Evolutionary conservation across 2,329 filamentous ascomycete species (phyloP).

Genomic region (Talaromyces sp.): DNA sequence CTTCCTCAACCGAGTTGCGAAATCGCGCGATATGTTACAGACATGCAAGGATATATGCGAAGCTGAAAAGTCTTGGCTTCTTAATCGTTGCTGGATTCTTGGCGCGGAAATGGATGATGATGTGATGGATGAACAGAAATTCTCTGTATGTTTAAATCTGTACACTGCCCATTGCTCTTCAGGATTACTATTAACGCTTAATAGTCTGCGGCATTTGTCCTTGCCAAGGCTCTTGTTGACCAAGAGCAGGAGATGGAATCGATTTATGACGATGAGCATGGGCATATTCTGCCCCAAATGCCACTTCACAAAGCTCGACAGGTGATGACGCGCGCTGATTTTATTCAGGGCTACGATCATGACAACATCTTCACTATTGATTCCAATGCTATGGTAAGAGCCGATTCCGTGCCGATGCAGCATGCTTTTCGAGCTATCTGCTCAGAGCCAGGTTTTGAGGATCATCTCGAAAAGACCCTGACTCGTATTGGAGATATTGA

Average conservation of each 20-base stretch:
- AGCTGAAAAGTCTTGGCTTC: constrained; percentile 72
- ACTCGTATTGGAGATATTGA: constrained; percentile 90
- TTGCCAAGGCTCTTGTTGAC: constrained; percentile 88
- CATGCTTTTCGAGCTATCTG: constrained; percentile 86
- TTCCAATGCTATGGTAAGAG: constrained; percentile 77
- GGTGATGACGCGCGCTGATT: constrained; percentile 94
- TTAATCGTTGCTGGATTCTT: constrained; percentile 75
- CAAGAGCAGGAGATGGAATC: constrained; percentile 61
- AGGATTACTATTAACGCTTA: neutral
- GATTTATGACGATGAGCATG: constrained; percentile 62
- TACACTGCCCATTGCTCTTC: neutral
- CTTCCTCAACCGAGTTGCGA: constrained; percentile 87
- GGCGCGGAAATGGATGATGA: constrained; percentile 85
- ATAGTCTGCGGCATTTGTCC: constrained; percentile 80
- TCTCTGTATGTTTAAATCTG: constrained; percentile 61
- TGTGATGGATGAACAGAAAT: constrained; percentile 97
- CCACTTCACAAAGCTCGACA: constrained; percentile 79
- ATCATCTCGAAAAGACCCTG: constrained; percentile 77
- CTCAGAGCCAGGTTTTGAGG: constrained; percentile 68
- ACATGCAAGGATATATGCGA: constrained; percentile 71
- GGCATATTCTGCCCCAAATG: constrained; percentile 75
- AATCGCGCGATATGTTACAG: constrained; percentile 71
- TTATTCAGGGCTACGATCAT: constrained; percentile 87
- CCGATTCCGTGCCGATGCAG: constrained; percentile 95
- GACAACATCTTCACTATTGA: constrained; percentile 96